These are phyloP conservation scores for Coemansia biformis DNA, from an alignment of 192 early-diverging fungal genomes.

Conservation along the genomic window DNA sequence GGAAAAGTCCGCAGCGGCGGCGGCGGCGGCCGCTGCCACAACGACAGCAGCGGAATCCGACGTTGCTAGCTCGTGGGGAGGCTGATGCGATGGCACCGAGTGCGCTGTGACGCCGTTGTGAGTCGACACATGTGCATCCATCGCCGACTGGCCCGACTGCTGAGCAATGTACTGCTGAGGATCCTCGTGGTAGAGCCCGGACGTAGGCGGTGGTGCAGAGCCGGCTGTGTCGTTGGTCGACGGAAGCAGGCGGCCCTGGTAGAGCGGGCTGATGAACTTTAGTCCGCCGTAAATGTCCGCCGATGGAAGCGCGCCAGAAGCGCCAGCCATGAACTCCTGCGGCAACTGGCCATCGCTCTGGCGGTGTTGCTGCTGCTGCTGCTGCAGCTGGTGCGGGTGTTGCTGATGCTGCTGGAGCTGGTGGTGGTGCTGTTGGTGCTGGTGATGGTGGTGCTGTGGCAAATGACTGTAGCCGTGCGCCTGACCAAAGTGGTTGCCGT, in stretches of 20 bases:
- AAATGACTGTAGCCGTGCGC: conserved; percentile 4
- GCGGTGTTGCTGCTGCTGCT: conserved; percentile 6
- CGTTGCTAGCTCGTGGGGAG: conserved; percentile 5
- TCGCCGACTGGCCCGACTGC: conserved; percentile 11
- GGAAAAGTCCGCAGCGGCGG: conserved; percentile 32
- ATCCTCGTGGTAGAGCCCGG: conserved; percentile 14
- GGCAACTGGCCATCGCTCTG: conserved; percentile 9
- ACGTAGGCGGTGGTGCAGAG: conserved; percentile 4
- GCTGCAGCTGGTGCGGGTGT: conserved; percentile 11
- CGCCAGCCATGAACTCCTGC: conserved; percentile 12
- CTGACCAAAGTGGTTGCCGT: background rate
- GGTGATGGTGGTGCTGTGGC: conserved; percentile 4
- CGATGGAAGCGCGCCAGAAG: conserved; percentile 2
- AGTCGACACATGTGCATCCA: background rate
- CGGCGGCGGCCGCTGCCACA: conserved; percentile 23
- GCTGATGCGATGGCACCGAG: conserved; percentile 34
- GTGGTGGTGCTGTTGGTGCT: conserved; percentile 3
- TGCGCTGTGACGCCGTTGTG: background rate
- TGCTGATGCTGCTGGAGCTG: conserved; percentile 6
- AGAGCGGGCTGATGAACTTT: conserved; percentile 49
- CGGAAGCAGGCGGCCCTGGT: conserved; percentile 31
- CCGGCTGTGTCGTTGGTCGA: conserved; percentile 7
- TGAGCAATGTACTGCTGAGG: conserved; percentile 8
- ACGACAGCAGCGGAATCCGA: conserved; percentile 7
- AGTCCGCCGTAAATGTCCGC: conserved; percentile 27